Evolutionary conservation across 1,284 basidiomycete genomes (phyloP).

Genomic region (Irpex lacteus): DNA sequence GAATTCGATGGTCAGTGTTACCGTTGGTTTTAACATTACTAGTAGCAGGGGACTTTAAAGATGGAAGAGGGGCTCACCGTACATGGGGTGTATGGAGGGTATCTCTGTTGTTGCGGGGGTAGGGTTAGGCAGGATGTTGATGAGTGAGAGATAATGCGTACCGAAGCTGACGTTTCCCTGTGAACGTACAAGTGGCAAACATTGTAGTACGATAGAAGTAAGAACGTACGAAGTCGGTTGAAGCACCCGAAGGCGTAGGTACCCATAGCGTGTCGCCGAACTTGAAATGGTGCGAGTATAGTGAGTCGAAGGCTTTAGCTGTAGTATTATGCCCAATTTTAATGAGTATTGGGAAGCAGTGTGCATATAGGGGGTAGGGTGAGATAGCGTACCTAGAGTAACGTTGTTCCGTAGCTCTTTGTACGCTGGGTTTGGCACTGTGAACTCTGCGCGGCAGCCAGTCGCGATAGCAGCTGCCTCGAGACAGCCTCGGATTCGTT

Average conservation of each 20-base stretch:
- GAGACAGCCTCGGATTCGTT: conserved; percentile 27
- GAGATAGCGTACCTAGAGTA: conserved; percentile 47
- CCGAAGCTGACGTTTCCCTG: neutral
- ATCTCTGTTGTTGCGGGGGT: too few species aligned
- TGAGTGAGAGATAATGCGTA: too few species aligned
- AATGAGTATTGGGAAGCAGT: too few species aligned
- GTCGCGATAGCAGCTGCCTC: conserved; percentile 69
- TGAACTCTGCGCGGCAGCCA: conserved; percentile 57
- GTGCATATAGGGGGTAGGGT: too few species aligned
- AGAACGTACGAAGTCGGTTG: conserved; percentile 29
- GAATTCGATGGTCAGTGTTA: too few species aligned
- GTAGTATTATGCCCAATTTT: too few species aligned
- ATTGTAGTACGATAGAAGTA: neutral
- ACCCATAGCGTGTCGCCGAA: conserved; percentile 22
- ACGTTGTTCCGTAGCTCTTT: conserved; percentile 61
- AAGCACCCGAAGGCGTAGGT: conserved; percentile 20
- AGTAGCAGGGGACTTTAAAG: too few species aligned
- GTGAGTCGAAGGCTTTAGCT: neutral
- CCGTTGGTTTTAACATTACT: too few species aligned
- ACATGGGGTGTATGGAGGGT: neutral
- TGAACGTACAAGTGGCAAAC: too few species aligned
- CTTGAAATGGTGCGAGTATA: neutral
- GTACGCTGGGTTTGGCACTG: conserved; percentile 25
- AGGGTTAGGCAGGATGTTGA: too few species aligned
- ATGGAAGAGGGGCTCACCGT: too few species aligned